Percentiles rank a stretch among this genome's conserved stretches.
These are phyloP conservation scores for Penicillium sp. DNA, from an alignment of 2,329 filamentous ascomycete species.

Conservation along the genomic window DNA sequence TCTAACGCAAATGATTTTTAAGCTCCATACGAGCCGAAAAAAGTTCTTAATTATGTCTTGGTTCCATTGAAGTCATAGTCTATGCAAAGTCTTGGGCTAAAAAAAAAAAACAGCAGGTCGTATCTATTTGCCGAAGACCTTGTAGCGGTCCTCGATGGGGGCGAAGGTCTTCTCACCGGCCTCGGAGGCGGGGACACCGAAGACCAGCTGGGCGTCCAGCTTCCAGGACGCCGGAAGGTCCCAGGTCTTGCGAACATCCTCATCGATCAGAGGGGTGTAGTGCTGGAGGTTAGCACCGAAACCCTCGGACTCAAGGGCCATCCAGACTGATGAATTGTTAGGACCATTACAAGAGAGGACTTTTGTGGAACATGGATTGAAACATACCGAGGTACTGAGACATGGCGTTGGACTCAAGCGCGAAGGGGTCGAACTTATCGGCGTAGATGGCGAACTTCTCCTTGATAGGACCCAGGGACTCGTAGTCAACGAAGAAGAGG, in stretches of 20 bases:
- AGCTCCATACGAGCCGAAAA: no score
- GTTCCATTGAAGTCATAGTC: background rate
- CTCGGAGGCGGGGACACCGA: conserved; percentile 51
- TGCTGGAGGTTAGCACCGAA: conserved; percentile 87
- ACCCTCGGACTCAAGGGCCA: conserved; percentile 75
- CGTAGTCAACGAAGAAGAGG: conserved; percentile 80
- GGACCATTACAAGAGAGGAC: background rate
- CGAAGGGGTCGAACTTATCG: conserved; percentile 76
- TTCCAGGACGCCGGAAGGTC: conserved; percentile 68
- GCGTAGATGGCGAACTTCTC: conserved; percentile 67
- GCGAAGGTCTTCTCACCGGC: conserved; percentile 28
- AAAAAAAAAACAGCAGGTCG: background rate
- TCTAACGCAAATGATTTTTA: no score
- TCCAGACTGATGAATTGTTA: conserved; percentile 58
- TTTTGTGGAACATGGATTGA: background rate
- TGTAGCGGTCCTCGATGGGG: conserved; percentile 33
- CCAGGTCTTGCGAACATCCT: conserved; percentile 67
- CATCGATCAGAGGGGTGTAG: conserved; percentile 83
- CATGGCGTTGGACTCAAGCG: conserved; percentile 73
- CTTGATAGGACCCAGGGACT: conserved; percentile 60
- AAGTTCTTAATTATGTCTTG: background rate
- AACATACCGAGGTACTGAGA: conserved; percentile 61
- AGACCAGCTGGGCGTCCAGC: conserved; percentile 79
- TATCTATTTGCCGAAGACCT: conserved; percentile 36
- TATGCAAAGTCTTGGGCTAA: background rate